Conservation (phyloP, 805 yeast genomes). For the Candida michaelii region DNA sequence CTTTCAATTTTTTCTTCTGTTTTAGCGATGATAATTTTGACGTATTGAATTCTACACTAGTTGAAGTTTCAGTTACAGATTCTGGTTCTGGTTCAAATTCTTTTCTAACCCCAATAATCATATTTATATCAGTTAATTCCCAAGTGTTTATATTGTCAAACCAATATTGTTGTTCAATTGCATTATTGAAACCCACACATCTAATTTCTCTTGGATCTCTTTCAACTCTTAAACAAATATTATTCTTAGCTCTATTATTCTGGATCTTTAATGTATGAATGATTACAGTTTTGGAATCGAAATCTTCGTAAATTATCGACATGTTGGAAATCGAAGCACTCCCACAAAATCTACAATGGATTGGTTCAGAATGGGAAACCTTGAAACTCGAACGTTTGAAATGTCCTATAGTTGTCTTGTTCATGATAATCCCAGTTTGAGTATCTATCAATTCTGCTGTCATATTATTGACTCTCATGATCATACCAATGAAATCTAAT, state of each 20-base stretch:
- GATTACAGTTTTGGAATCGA: constrained; percentile 54
- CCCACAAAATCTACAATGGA: constrained; percentile 90
- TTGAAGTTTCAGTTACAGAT: neutral
- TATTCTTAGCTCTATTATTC: constrained; percentile 66
- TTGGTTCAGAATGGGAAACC: constrained; percentile 81
- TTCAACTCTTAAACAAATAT: constrained; percentile 83
- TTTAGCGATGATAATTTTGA: constrained; percentile 21
- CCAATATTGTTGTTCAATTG: constrained; percentile 69
- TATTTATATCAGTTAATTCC: constrained; percentile 76
- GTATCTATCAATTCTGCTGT: constrained; percentile 72
- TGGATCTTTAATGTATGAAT: constrained; percentile 74
- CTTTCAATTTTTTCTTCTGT: constrained; percentile 14
- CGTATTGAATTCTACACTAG: constrained; percentile 20
- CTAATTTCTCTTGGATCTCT: constrained; percentile 91
- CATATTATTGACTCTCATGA: constrained; percentile 55
- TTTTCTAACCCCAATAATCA: constrained; percentile 58
- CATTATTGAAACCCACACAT: constrained; percentile 81
- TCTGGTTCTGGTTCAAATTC: constrained; percentile 13
- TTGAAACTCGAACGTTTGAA: constrained; percentile 59
- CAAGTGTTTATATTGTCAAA: constrained; percentile 68
- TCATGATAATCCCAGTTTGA: constrained; percentile 71
- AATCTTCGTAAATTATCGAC: constrained; percentile 69
- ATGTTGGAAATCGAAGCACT: constrained; percentile 76
- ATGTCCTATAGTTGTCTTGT: constrained; percentile 58
- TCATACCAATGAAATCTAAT: constrained; percentile 74